Evolutionary conservation across 2,329 filamentous ascomycete species (phyloP).

Genomic region (Cercospora berteroae): DNA sequence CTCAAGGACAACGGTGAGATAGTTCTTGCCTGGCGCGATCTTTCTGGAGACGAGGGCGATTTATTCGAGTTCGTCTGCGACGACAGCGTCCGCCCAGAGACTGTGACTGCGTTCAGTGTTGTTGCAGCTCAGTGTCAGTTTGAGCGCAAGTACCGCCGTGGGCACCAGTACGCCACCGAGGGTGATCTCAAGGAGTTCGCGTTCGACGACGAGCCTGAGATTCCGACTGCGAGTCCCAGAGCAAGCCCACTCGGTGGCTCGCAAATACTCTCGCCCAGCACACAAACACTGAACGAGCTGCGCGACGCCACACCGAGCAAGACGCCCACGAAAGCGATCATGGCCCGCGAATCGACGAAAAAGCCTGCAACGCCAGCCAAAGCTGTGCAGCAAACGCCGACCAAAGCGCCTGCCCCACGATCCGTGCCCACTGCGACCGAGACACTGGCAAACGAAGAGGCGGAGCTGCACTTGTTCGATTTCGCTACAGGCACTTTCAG

Average conservation of each 20-base stretch:
- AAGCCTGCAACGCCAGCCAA: conserved; percentile 37
- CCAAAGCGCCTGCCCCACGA: conserved; percentile 59
- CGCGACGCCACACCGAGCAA: conserved; percentile 29
- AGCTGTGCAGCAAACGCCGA: conserved; percentile 46
- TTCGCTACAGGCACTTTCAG: conserved; percentile 83
- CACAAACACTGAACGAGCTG: conserved; percentile 33
- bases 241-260: conserved; percentile 45
- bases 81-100: conserved; percentile 62
- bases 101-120: conserved; percentile 76
- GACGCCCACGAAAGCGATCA: conserved; percentile 24
- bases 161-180: conserved; percentile 74
- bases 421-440: conserved; percentile 67
- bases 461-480: conserved; percentile 91
- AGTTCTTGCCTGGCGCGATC: conserved; percentile 89
- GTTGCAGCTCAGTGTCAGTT: conserved; percentile 92
- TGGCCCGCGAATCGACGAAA: conserved; percentile 34
- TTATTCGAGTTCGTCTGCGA: conserved; percentile 99
- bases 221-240: conserved; percentile 60
- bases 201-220: conserved; percentile 63
- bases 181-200: conserved; percentile 78
- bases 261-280: conserved; percentile 35
- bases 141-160: conserved; percentile 88
- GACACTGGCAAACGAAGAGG: conserved; percentile 70
- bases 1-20: conserved; percentile 76
- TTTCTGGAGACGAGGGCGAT: conserved; percentile 90